Evolutionary conservation across 2,329 filamentous ascomycete genomes (phyloP).

Genomic region (Ascochyta lentis): DNA sequence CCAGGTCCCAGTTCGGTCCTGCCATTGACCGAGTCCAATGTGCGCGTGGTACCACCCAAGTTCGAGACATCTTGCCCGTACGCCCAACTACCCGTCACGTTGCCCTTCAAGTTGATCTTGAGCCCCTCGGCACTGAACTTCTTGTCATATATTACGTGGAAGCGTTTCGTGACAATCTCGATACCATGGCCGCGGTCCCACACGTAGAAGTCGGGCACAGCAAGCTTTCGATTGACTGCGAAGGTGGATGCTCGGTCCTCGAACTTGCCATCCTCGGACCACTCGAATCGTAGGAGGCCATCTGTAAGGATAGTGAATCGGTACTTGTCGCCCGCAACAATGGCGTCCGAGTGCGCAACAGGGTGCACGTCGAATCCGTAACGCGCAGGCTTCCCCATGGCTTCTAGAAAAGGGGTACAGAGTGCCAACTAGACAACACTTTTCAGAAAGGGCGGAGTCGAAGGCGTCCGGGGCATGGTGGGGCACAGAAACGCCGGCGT

Average conservation of each 20-base stretch:
- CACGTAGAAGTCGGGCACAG: conserved; percentile 57
- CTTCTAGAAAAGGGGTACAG: conserved; percentile 10
- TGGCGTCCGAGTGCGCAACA: conserved; percentile 53
- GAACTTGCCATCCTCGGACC: conserved; percentile 65
- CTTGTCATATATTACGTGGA: conserved; percentile 67
- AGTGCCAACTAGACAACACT: conserved; percentile 17
- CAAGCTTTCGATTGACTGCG: conserved; percentile 62
- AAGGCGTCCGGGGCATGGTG: conserved; percentile 24
- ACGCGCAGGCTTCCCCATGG: conserved; percentile 45
- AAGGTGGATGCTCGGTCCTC: conserved; percentile 69
- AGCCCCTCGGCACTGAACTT: conserved; percentile 61
- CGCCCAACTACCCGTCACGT: conserved; percentile 57
- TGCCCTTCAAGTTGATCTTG: conserved; percentile 53
- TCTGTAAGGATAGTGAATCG: conserved; percentile 67
- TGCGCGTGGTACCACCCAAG: conserved; percentile 60
- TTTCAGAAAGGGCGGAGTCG: conserved; percentile 13
- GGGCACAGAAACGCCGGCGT: conserved; percentile 27
- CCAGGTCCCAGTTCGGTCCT: conserved; percentile 58
- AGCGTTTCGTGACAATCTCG: conserved; percentile 63
- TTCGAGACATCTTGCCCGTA: conserved; percentile 56
- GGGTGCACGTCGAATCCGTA: conserved; percentile 56
- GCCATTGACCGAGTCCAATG: conserved; percentile 62
- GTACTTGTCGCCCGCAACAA: conserved; percentile 58
- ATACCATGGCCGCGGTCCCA: conserved; percentile 56
- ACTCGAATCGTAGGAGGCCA: conserved; percentile 66